Percentiles rank a stretch among this genome's conserved stretches.
Evolutionary conservation across 2,329 filamentous ascomycete species (phyloP).

Genomic region (Curvularia sp.): DNA sequence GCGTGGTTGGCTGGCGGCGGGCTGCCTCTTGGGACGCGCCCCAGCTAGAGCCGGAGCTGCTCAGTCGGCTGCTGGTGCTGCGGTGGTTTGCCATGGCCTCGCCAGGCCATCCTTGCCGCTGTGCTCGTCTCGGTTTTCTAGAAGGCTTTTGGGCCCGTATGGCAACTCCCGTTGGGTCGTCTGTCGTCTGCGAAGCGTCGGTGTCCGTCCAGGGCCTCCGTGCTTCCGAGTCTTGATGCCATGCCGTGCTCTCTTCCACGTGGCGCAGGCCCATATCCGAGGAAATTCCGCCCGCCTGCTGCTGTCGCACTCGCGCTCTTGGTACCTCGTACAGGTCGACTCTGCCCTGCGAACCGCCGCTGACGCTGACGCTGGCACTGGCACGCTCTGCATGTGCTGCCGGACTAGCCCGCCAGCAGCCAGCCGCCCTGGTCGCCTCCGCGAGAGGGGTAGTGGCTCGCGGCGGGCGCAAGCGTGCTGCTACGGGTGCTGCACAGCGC

Average conservation of each 20-base stretch:
- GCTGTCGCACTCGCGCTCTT: no score
- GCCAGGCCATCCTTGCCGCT: slow-evolving; percentile 7
- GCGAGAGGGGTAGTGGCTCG: no score
- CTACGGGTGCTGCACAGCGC: background rate
- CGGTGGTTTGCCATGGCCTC: slow-evolving; percentile 5
- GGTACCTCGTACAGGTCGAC: background rate
- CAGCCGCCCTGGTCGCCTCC: background rate
- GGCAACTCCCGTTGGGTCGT: slow-evolving; percentile 6
- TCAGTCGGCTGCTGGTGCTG: background rate
- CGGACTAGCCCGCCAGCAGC: no score
- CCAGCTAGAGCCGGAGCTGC: slow-evolving; percentile 6
- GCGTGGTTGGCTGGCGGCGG: no score
- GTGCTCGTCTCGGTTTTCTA: slow-evolving; percentile 9
- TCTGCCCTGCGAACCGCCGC: slow-evolving; percentile 12
- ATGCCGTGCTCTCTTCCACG: background rate
- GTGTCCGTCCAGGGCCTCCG: background rate
- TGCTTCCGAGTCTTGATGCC: background rate
- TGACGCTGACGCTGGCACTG: slow-evolving; percentile 4
- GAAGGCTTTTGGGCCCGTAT: slow-evolving; percentile 9
- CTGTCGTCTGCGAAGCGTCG: background rate
- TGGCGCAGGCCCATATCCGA: slow-evolving; percentile 12
- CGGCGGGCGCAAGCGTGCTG: no score
- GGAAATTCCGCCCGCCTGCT: slow-evolving; percentile 4
- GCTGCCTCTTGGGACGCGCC: slow-evolving; percentile 7
- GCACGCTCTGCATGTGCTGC: background rate